These are phyloP conservation scores for Galeopsis tetrahit DNA, from an alignment of 257 asterid genomes.

Conservation along the genomic window DNA sequence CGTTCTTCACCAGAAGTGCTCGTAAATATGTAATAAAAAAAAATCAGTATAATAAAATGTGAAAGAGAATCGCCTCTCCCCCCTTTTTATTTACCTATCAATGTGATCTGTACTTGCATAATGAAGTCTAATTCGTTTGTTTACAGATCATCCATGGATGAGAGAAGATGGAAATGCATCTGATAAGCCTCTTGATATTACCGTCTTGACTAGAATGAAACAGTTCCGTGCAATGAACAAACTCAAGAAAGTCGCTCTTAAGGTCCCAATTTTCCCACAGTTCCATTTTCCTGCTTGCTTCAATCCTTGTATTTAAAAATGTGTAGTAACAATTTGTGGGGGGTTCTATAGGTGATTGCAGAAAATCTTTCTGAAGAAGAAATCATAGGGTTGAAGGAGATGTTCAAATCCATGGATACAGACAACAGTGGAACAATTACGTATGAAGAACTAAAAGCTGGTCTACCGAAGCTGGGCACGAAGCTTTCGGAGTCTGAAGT, in stretches of 20 bases:
- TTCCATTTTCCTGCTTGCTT: slow-evolving; percentile 6
- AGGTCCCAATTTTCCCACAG: slow-evolving; percentile 45
- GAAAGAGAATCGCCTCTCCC: neutral
- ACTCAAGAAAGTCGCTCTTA: slow-evolving; percentile 94
- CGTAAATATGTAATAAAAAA: too few species aligned
- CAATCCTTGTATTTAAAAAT: neutral
- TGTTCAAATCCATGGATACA: slow-evolving; percentile 94
- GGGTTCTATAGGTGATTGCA: slow-evolving; percentile 72
- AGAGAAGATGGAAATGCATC: slow-evolving; percentile 97
- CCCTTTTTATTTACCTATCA: neutral
- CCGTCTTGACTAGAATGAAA: slow-evolving; percentile 88
- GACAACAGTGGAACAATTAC: slow-evolving; percentile 94
- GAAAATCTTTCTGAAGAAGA: slow-evolving; percentile 96
- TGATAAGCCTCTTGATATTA: slow-evolving; percentile 87
- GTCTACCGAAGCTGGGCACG: slow-evolving; percentile 91
- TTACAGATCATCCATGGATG: slow-evolving; percentile 94
- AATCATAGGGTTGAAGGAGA: slow-evolving; percentile 94
- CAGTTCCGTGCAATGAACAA: slow-evolving; percentile 98
- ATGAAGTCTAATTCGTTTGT: slow-evolving; percentile 9
- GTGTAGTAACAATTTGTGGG: slow-evolving; percentile 16
- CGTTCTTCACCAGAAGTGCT: slow-evolving; percentile 2
- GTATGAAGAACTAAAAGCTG: slow-evolving; percentile 89
- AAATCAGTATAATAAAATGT: too few species aligned
- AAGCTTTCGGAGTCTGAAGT: slow-evolving; percentile 93
- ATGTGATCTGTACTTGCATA: neutral